These are phyloP conservation scores for Grosmannia penicillata DNA, from an alignment of 2,329 filamentous ascomycete species.

Conservation along the genomic window DNA sequence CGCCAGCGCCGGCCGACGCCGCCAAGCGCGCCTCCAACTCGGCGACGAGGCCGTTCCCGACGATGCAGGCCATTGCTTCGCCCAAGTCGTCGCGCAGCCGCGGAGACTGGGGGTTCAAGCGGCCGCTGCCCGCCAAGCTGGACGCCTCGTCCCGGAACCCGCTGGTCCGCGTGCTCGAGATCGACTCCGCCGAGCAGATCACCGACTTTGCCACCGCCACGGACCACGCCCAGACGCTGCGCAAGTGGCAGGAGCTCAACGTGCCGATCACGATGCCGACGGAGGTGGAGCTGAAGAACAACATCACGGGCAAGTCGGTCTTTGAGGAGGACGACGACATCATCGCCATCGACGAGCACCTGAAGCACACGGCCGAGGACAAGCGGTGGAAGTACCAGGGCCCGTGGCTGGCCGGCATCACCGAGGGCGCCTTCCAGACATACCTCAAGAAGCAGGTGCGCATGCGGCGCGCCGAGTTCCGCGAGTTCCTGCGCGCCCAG, in stretches of 20 bases:
- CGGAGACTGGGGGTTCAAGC: conserved; percentile 90
- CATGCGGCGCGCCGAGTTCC: conserved; percentile 38
- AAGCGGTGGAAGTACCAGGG: conserved; percentile 52
- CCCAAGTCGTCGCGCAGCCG: conserved; percentile 54
- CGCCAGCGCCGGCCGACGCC: conserved; percentile 37
- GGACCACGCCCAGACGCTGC: conserved; percentile 65
- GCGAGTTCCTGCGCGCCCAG: conserved; percentile 32
- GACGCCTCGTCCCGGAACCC: conserved; percentile 61
- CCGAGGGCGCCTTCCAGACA: conserved; percentile 40
- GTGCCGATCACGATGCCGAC: conserved; percentile 40
- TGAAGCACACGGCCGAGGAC: conserved; percentile 22
- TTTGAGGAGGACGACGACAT: conserved; percentile 45
- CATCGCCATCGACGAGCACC: conserved; percentile 24
- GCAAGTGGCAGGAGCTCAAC: conserved; percentile 75
- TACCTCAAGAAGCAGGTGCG: conserved; percentile 41
- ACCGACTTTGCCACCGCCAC: conserved; percentile 77
- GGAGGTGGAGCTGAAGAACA: conserved; percentile 11
- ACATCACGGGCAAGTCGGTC: conserved; percentile 29
- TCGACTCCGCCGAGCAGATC: conserved; percentile 77
- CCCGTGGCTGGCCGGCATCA: conserved; percentile 51
- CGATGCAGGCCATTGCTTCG: conserved; percentile 67
- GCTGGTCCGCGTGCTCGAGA: conserved; percentile 57
- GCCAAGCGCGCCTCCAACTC: conserved; percentile 43
- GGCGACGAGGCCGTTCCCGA: conserved; percentile 66
- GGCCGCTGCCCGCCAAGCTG: conserved; percentile 62